Evolutionary conservation across 345 rosid species (phyloP), one percentile per base, ranked within the genome.

Genomic region (Euphorbia lathyris): DNA sequence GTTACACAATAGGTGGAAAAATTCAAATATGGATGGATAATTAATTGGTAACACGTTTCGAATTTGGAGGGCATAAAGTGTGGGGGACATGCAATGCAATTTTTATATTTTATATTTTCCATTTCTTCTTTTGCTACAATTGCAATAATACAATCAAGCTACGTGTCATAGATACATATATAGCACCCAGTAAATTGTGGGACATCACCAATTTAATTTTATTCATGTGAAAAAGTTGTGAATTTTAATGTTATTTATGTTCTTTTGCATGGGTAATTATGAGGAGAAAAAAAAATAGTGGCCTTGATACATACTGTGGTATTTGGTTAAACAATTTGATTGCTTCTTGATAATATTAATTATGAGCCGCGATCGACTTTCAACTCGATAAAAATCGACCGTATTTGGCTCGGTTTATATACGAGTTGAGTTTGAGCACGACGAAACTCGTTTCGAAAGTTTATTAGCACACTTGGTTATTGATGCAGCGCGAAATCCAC

Each of bases 1-100:
- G 0, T 19, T 51, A 14, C 52, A 58, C 8, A 56, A 25, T 27
- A 23, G 12, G 16, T 9, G 22, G 58, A 55, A 6, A 23, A 11
- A 20, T 55, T 6, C 9, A 59, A 14, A 13, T 30, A 9, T 29
- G n/a, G 19, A 0, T 27, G 42, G 63, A 59, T 59, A 59, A 59
- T 57, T 25, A 14, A 32, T 16, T 61, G 58, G 22, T 63, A 9
- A 19, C 36, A 53, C 26, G 74, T 71, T 19, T 42, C 57, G 23
- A 12, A n/a, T 26, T n/a, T 38, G 7, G 55, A 32, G 56, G 9
- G 2, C 10, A 12, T 42, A 4, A 34, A 16, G 62, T 42, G 62
- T 23, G 23, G 53, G 42, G 52, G 52, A 7, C 72, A 69, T 10
- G 5, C 25, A 7, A 34, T 34, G 3, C 38, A 3, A 34, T 7